Evolutionary conservation across 768 basidiomycete genomes (phyloP), one percentile per base, ranked within the genome.

Genomic region (Auriscalpium orientale): DNA sequence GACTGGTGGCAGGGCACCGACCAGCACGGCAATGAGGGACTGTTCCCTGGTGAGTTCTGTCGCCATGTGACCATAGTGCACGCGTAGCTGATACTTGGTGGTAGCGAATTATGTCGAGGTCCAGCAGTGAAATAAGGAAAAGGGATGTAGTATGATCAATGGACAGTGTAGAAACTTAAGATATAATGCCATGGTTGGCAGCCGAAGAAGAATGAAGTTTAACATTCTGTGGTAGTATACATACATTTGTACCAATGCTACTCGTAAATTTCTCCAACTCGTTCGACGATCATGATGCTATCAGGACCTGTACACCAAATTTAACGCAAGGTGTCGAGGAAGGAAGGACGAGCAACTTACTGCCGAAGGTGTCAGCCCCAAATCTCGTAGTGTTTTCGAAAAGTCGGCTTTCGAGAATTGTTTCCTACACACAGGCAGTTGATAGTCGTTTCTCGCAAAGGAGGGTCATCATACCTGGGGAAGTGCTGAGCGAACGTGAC

Each of bases 351-450:
- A 15, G 28, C 10, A 8, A 72, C 80, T 54, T 69, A 93, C 93
- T 51, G 94, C 93, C 53, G 91, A 94, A 1, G 94, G 94, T 18
- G 92, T 94, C 58, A 98, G 73, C 5, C 91, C 94, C 33, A 95
- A 79, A 55, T 92, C 89, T 56, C 82, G 82, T 62, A 98, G 68
- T 20, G 85, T 84, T 68, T 84, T 87, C n/a, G 78, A 78, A 66
- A 93, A 88, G 64, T 98, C 94, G 7, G 76, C 71, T 4, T 69
- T 74, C 21, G 80, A 67, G 67, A 91, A 97, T 20, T 78, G 79
- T 82, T 93, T 95, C 72, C 92, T 94, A 62, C 20, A 38, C 10
- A 40, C 22, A 22, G 12, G 37, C 15, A 36, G 44, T 10, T 36
- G 56, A n/a, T n/a, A 16, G 38, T 47, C 33, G 47, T 49, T 15